phyloP scores from a whole-genome alignment of 805 yeast genomes.

The Kurtzmaniella cleridarum region DNA sequence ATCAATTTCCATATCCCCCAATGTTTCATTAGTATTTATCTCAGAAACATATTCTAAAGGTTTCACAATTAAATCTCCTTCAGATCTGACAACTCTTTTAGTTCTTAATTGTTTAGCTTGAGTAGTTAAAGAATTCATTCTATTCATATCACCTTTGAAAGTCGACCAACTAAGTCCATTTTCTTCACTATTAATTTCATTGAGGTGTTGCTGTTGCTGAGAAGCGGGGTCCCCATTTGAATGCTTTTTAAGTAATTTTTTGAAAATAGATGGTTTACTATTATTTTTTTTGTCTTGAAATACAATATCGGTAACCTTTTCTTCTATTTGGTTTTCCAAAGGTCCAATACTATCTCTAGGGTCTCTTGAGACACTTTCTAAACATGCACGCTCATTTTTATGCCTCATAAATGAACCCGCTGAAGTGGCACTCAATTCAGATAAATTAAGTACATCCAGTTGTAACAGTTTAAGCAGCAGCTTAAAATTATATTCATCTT shows the following conservation, averaged over 20 bases:
- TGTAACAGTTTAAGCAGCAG: slow-evolving; percentile 35
- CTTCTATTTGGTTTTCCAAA: slow-evolving; percentile 1
- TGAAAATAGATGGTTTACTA: slow-evolving; percentile 42
- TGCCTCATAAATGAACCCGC: slow-evolving; percentile 84
- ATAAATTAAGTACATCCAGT: slow-evolving; percentile 42
- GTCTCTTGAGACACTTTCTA: too few relatives aligned
- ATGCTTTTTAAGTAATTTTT: slow-evolving; percentile 34
- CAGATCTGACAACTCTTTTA: slow-evolving; percentile 44
- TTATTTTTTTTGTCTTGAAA: slow-evolving; percentile 38
- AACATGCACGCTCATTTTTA: slow-evolving; percentile 40
- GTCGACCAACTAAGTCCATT: slow-evolving; percentile 20
- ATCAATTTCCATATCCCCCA: slow-evolving; percentile 11
- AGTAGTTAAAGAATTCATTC: slow-evolving; percentile 65
- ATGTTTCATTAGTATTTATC: slow-evolving; percentile 36
- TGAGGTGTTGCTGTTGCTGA: slow-evolving; percentile 24
- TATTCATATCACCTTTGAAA: slow-evolving; percentile 53
- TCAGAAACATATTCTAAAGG: slow-evolving; percentile 39
- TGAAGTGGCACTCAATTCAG: slow-evolving; percentile 83
- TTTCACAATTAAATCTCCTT: slow-evolving; percentile 32
- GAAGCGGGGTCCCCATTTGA: slow-evolving; percentile 26
- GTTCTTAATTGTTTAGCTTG: slow-evolving; percentile 69
- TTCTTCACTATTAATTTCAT: slow-evolving; percentile 19
- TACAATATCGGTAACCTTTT: slow-evolving; percentile 32
- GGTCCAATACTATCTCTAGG: too few relatives aligned
- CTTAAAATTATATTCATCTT: slow-evolving; percentile 1